Conservation (phyloP, 164 flowering plant species). For the Stephania cephalantha region DNA sequence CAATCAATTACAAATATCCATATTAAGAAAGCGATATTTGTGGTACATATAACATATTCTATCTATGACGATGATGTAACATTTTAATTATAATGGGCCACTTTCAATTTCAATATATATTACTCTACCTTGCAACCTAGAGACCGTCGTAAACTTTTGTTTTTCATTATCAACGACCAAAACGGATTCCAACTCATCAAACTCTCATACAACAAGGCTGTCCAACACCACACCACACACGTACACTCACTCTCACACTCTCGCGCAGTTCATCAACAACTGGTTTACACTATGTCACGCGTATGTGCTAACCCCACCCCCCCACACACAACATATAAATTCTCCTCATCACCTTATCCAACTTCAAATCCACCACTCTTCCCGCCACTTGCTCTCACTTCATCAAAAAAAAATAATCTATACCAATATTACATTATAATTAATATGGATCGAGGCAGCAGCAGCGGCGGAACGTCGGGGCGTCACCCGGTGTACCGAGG, state of each 20-base stretch:
- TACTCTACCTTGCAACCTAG: too few relatives aligned
- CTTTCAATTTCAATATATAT: too few relatives aligned
- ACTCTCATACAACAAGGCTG: constrained; percentile 12
- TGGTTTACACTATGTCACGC: constrained; percentile 14
- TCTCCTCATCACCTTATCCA: constrained; percentile 1
- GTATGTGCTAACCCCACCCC: neutral
- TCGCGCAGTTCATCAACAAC: constrained; percentile 20
- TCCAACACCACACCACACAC: constrained; percentile 8
- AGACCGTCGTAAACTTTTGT: neutral
- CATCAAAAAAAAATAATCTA: too few relatives aligned
- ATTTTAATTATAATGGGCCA: too few relatives aligned
- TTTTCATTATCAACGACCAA: neutral
- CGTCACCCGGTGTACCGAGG: constrained; percentile 39
- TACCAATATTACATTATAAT: neutral
- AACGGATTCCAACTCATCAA: constrained; percentile 13
- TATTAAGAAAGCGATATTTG: too few relatives aligned
- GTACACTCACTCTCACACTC: neutral
- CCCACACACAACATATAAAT: constrained; percentile 7
- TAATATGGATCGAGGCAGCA: neutral
- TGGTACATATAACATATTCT: too few relatives aligned
- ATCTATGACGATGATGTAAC: too few relatives aligned
- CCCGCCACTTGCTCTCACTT: constrained; percentile 12
- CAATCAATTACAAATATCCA: too few relatives aligned
- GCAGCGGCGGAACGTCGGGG: constrained; percentile 12
- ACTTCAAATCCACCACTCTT: constrained; percentile 15